Conservation (phyloP, 768 basidiomycete genomes). For the Tulasnella calospora region DNA sequence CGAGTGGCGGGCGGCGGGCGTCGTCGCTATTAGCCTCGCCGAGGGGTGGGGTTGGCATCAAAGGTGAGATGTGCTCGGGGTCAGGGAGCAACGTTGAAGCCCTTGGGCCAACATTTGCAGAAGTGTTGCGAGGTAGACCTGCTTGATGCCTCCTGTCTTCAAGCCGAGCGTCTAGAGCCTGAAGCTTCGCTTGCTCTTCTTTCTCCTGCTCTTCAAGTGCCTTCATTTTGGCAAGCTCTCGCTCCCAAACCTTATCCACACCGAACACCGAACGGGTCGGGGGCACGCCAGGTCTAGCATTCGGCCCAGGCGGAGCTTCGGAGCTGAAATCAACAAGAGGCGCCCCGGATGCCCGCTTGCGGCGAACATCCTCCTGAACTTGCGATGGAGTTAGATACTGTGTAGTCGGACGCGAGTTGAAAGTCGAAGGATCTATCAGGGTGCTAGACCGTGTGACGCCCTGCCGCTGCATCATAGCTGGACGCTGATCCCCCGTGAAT, state of each 20-base stretch:
- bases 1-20: neutral
- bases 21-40: neutral
- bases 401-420: conserved; percentile 48
- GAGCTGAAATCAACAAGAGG: conserved; percentile 63
- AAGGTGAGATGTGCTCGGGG: neutral
- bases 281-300: conserved; percentile 32
- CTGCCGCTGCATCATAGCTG: conserved; percentile 86
- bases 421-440: conserved; percentile 63
- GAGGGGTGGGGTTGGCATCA: neutral
- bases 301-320: conserved; percentile 30
- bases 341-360: conserved; percentile 39
- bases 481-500: conserved; percentile 81
- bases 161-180: conserved; percentile 47
- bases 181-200: conserved; percentile 36
- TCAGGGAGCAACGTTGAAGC: neutral
- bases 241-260: conserved; percentile 88
- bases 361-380: conserved; percentile 24
- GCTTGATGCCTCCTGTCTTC: conserved; percentile 47
- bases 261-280: conserved; percentile 81
- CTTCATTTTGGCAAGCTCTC: conserved; percentile 74
- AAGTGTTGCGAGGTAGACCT: neutral
- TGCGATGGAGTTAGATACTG: conserved; percentile 35
- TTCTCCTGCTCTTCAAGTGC: conserved; percentile 69
- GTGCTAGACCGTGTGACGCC: conserved; percentile 54
- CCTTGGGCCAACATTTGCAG: neutral